phyloP scores from a whole-genome alignment of 1,284 basidiomycete genomes.

The Heterobasidion irregulare region DNA sequence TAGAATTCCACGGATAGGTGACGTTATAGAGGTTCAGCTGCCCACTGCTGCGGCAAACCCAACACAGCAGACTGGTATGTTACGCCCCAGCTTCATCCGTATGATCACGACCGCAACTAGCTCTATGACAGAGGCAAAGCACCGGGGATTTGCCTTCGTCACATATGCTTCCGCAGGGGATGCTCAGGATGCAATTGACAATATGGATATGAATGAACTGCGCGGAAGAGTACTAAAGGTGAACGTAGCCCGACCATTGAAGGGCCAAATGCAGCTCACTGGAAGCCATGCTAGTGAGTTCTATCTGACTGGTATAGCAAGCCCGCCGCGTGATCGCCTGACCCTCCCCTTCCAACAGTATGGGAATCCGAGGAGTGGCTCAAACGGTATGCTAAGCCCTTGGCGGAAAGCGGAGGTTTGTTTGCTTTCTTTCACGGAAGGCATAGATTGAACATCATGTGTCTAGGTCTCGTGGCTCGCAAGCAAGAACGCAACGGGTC shows the following conservation, averaged over 20 bases:
- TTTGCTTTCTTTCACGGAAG: slow-evolving; percentile 1
- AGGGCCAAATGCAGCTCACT: slow-evolving; percentile 49
- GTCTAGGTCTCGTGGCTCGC: slow-evolving; percentile 9
- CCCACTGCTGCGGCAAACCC: slow-evolving; percentile 61
- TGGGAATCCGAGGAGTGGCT: slow-evolving; percentile 88
- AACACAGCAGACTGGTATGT: slow-evolving; percentile 40
- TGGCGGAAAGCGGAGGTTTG: slow-evolving; percentile 63
- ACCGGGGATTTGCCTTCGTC: slow-evolving; percentile 78
- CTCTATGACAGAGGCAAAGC: slow-evolving; percentile 52
- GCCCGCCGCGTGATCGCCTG: too few species aligned
- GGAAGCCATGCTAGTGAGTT: slow-evolving; percentile 68
- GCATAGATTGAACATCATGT: neutral
- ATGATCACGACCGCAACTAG: slow-evolving; percentile 7
- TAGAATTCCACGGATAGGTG: slow-evolving; percentile 38
- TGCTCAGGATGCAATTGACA: slow-evolving; percentile 82
- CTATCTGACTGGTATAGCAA: neutral
- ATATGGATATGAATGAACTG: slow-evolving; percentile 82
- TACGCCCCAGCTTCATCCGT: slow-evolving; percentile 1
- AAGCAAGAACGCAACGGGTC: slow-evolving; percentile 14
- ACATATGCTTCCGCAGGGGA: slow-evolving; percentile 69
- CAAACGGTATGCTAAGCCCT: slow-evolving; percentile 60
- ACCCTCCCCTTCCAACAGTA: slow-evolving; percentile 31
- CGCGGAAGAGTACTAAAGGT: slow-evolving; percentile 68
- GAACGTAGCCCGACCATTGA: slow-evolving; percentile 69
- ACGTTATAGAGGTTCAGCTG: slow-evolving; percentile 75